Percentiles rank a stretch among this genome's conserved stretches.
These are phyloP conservation scores for Cercophora sp. DNA, from an alignment of 495 filamentous ascomycete genomes.

Conservation along the genomic window DNA sequence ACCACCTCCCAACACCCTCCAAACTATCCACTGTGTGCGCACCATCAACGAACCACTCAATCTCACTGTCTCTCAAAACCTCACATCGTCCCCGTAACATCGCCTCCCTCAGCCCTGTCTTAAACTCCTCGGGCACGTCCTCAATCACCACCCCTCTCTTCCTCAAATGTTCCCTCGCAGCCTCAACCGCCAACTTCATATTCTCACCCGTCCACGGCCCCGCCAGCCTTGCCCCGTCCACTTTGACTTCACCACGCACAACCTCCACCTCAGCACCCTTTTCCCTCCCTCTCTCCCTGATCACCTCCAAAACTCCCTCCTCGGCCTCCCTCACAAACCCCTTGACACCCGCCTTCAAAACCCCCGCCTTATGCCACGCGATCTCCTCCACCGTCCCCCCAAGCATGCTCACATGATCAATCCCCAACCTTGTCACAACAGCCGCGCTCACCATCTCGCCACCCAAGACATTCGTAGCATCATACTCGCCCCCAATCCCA, in stretches of 20 bases:
- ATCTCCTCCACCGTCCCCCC: slow-evolving; percentile 45
- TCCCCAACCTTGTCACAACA: slow-evolving; percentile 44
- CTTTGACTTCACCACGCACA: slow-evolving; percentile 32
- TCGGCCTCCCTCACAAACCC: slow-evolving; percentile 34
- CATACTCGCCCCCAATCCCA: slow-evolving; percentile 51
- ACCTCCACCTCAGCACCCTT: slow-evolving; percentile 34
- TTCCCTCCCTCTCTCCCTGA: slow-evolving; percentile 36
- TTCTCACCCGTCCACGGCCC: slow-evolving; percentile 46
- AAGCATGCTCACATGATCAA: slow-evolving; percentile 50
- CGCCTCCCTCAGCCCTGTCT: slow-evolving; percentile 61
- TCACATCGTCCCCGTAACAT: slow-evolving; percentile 74
- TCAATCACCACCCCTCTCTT: slow-evolving; percentile 15
- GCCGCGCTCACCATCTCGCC: slow-evolving; percentile 29
- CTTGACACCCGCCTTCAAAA: slow-evolving; percentile 39
- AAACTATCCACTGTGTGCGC: slow-evolving; percentile 87
- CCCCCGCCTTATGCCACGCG: slow-evolving; percentile 52
- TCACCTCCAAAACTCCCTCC: slow-evolving; percentile 34
- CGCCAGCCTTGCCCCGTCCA: slow-evolving; percentile 26
- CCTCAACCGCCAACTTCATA: slow-evolving; percentile 40
- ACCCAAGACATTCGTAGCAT: slow-evolving; percentile 45
- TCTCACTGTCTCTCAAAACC: slow-evolving; percentile 48
- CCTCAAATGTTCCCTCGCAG: slow-evolving; percentile 36
- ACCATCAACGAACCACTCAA: slow-evolving; percentile 83
- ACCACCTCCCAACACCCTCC: slow-evolving; percentile 68
- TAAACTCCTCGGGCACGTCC: slow-evolving; percentile 48